These are phyloP conservation scores for Coemansia erecta DNA, from an alignment of 192 early-diverging fungal genomes.

Conservation along the genomic window DNA sequence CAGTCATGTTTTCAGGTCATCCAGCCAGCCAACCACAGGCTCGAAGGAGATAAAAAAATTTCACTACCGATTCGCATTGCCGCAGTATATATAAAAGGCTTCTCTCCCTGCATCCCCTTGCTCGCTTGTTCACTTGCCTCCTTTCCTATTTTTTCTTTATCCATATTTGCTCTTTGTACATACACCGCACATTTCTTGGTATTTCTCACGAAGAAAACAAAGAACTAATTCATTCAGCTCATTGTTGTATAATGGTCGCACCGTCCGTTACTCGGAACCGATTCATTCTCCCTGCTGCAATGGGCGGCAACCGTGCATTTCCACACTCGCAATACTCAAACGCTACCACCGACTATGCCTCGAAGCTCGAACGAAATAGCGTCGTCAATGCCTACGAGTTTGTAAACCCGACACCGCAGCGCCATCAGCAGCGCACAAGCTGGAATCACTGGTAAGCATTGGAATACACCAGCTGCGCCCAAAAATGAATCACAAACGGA, in stretches of 20 bases:
- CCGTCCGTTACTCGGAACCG: conserved; percentile 30
- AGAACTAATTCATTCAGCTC: conserved; percentile 3
- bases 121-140: too few relatives aligned
- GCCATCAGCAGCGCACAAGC: conserved; percentile 76
- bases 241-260: conserved; percentile 28
- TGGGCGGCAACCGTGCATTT: not conserved
- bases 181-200: not conserved
- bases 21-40: too few relatives aligned
- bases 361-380: conserved; percentile 30
- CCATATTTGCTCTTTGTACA: too few relatives aligned
- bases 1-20: too few relatives aligned
- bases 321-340: not conserved
- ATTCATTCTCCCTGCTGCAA: conserved; percentile 19
- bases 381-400: conserved; percentile 57
- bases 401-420: conserved; percentile 64
- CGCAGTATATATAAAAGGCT: too few relatives aligned
- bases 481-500: conserved; percentile 9
- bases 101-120: too few relatives aligned
- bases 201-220: not conserved
- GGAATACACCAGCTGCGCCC: too few relatives aligned
- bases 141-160: too few relatives aligned
- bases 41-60: too few relatives aligned
- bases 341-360: not conserved
- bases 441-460: conserved; percentile 85
- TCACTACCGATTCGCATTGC: too few relatives aligned